phyloP scores from a whole-genome alignment of 1,139 yeast species.

The Kodamaea arcana region DNA sequence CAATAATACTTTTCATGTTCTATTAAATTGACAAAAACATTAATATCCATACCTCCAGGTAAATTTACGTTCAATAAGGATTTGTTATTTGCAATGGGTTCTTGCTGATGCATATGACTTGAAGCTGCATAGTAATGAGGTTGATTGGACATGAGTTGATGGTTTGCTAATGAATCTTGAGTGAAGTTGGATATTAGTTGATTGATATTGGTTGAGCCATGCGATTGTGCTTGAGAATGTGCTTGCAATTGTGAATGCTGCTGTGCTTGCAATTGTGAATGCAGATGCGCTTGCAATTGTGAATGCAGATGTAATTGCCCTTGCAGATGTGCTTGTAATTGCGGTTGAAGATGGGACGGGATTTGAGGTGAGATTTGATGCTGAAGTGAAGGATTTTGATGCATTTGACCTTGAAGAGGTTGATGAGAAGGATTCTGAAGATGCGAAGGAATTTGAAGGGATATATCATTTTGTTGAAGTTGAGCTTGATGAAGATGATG shows the following conservation, averaged over 20 bases:
- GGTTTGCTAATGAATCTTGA: conserved; percentile 3
- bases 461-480: conserved; percentile 4
- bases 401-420: conserved; percentile 5
- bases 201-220: not conserved
- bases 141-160: conserved; percentile 2
- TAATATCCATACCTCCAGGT: conserved; percentile 11
- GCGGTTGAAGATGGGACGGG: conserved; percentile 4
- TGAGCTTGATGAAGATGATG: not conserved
- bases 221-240: not conserved
- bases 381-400: not conserved
- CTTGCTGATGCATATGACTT: not conserved
- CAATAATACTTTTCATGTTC: conserved; percentile 35
- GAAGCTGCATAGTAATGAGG: conserved; percentile 3
- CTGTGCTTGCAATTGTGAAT: not conserved
- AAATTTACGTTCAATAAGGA: conserved; percentile 3
- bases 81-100: not conserved
- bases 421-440: conserved; percentile 5
- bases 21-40: conserved; percentile 21
- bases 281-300: conserved; percentile 1
- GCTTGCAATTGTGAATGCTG: not conserved
- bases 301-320: conserved; percentile 3
- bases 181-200: conserved; percentile 5
- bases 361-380: too few relatives aligned
- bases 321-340: conserved; percentile 6
- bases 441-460: too few relatives aligned